phyloP scores from a whole-genome alignment of 1,284 basidiomycete species.

The Cryptococcus sp. region DNA sequence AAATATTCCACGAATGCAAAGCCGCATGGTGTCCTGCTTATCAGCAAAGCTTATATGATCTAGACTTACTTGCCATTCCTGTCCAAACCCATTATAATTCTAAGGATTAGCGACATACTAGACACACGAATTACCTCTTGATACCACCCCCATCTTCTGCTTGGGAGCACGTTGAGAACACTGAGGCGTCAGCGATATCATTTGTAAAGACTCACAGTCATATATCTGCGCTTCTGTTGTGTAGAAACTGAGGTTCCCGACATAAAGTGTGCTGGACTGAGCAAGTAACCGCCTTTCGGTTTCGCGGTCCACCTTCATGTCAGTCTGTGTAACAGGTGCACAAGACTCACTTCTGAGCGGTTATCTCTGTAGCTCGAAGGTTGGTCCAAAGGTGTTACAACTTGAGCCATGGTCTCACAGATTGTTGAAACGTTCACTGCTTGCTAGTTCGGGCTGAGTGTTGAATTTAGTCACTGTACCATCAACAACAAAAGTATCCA shows the following conservation, averaged over 20 bases:
- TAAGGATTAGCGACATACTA: conserved; percentile 9
- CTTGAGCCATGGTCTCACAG: conserved; percentile 70
- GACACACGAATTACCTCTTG: conserved; percentile 61
- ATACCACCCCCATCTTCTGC: conserved; percentile 91
- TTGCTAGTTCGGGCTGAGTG: too few species aligned
- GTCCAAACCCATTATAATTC: conserved; percentile 98
- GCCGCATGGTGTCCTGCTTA: conserved; percentile 86
- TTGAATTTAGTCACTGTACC: too few species aligned
- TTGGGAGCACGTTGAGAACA: conserved; percentile 89
- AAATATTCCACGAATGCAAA: conserved; percentile 99
- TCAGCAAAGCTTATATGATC: conserved; percentile 3
- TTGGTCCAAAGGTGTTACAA: conserved; percentile 80
- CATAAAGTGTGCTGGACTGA: conserved; percentile 63
- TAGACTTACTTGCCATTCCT: conserved; percentile 77
- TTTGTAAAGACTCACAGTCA: conserved; percentile 59
- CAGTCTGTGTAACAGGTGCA: conserved; percentile 2
- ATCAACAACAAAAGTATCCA: too few species aligned
- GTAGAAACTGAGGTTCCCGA: conserved; percentile 96
- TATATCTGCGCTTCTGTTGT: conserved; percentile 99
- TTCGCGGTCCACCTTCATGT: conserved; percentile 44
- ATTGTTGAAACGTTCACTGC: too few species aligned
- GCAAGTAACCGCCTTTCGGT: conserved; percentile 57
- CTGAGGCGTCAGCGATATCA: conserved; percentile 19
- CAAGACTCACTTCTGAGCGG: conserved; percentile 62
- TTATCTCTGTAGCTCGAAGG: conserved; percentile 95